Percentiles rank a stretch among this genome's conserved stretches.
Evolutionary conservation across 208 protist species (phyloP).

Genomic region (Phytomonas francai): DNA sequence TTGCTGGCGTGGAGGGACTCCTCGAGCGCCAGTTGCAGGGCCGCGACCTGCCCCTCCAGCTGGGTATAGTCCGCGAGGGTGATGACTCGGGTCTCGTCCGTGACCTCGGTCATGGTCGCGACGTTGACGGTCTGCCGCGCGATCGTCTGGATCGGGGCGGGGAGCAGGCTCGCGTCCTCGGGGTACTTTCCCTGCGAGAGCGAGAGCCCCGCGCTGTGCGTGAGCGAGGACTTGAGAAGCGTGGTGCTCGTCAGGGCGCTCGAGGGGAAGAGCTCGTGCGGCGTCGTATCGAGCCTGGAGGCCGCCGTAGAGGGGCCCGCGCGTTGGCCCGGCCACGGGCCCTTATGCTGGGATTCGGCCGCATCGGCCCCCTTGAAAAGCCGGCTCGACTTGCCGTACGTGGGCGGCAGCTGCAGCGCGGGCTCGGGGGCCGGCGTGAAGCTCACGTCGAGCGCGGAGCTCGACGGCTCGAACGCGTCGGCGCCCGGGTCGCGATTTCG

Average conservation of each 20-base stretch:
- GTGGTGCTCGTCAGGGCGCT: not conserved
- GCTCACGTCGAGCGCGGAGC: not conserved
- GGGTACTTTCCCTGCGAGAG: not conserved
- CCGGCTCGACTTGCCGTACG: slow-evolving; percentile 42
- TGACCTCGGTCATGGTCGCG: slow-evolving; percentile 72
- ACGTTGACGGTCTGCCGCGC: slow-evolving; percentile 40
- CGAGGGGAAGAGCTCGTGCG: not conserved
- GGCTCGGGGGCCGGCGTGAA: not conserved
- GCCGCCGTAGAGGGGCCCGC: not conserved
- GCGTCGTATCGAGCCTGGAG: not conserved
- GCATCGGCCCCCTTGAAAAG: slow-evolving; percentile 9
- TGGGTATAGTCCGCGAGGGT: slow-evolving; percentile 35
- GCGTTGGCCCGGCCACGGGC: not conserved
- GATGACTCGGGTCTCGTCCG: slow-evolving; percentile 37
- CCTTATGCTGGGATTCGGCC: slow-evolving; percentile 1
- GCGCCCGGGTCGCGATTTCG: not conserved
- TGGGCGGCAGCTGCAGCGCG: slow-evolving; percentile 24
- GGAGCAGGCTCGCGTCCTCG: not conserved
- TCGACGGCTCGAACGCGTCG: not conserved
- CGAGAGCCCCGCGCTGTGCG: not conserved
- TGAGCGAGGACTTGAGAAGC: not conserved
- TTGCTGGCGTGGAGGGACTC: slow-evolving; percentile 32
- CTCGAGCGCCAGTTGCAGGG: slow-evolving; percentile 46
- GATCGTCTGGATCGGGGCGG: slow-evolving; percentile 8
- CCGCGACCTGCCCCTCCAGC: slow-evolving; percentile 21